Evolutionary conservation across 306 rosid genomes (phyloP).

Genomic region (Astragalus glycyphyllos): DNA sequence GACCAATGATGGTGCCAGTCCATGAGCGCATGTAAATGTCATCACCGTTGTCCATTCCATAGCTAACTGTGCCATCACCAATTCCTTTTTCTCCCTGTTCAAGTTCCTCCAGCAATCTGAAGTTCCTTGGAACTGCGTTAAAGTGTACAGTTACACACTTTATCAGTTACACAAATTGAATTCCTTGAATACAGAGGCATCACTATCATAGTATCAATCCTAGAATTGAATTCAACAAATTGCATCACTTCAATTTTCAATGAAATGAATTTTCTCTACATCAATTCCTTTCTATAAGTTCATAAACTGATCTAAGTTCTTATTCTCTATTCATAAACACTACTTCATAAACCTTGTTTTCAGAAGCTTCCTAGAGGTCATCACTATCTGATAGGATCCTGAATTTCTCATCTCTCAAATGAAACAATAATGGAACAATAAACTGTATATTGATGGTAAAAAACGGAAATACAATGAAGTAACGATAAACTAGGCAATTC

Average conservation of each 20-base stretch:
- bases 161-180: neutral
- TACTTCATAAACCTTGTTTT: no score
- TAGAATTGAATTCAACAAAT: neutral
- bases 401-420: no score
- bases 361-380: no score
- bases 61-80: slow-evolving; percentile 93
- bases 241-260: neutral
- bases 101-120: slow-evolving; percentile 99
- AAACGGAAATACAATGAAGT: no score
- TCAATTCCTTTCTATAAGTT: no score
- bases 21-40: slow-evolving; percentile 97
- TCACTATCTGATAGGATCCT: no score
- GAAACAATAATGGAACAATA: no score
- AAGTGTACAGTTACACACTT: slow-evolving; percentile 37
- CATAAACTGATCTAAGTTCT: no score
- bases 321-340: no score
- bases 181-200: neutral
- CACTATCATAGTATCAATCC: neutral
- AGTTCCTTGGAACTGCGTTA: slow-evolving; percentile 91
- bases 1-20: slow-evolving; percentile 96
- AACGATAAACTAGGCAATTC: no score
- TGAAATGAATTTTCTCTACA: no score
- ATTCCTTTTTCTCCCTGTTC: slow-evolving; percentile 97
- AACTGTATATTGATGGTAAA: no score
- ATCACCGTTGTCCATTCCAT: slow-evolving; percentile 99